Conservation (phyloP, 2,329 filamentous ascomycete species). For the Colletotrichum graminicola region DNA sequence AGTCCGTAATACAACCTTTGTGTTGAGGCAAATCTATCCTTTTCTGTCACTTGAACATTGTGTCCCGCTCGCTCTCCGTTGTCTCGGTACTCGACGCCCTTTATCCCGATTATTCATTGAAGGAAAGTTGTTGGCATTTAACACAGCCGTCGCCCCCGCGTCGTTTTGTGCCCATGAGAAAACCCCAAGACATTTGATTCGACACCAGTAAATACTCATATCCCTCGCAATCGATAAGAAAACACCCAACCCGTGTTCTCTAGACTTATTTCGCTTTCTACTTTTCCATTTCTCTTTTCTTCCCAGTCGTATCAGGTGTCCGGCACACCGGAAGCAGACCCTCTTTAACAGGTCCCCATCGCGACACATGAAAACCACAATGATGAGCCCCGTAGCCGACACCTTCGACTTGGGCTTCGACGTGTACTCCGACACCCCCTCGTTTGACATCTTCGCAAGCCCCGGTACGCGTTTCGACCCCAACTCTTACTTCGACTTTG, state of each 20-base stretch:
- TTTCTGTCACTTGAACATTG: not conserved
- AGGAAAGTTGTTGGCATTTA: not conserved
- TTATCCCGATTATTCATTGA: not conserved
- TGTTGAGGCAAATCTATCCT: not conserved
- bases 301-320: not conserved
- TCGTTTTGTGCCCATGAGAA: not conserved
- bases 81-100: not conserved
- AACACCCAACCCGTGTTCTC: not conserved
- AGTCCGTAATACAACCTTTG: not conserved
- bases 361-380: not conserved
- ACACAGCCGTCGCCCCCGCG: not conserved
- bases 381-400: slow-evolving; percentile 1
- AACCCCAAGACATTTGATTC: not conserved
- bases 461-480: slow-evolving; percentile 20
- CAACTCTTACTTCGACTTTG: not conserved
- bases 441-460: slow-evolving; percentile 11
- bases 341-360: not conserved
- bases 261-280: not conserved
- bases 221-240: not conserved
- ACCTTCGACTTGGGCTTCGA: not conserved
- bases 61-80: not conserved
- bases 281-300: not conserved
- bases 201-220: not conserved
- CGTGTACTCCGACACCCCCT: not conserved
- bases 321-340: not conserved